A percentile compares a stretch with the other conserved stretches of the same genome.
Evolutionary conservation across 345 rosid species (phyloP).

Genomic region (Iberis pinnata): DNA sequence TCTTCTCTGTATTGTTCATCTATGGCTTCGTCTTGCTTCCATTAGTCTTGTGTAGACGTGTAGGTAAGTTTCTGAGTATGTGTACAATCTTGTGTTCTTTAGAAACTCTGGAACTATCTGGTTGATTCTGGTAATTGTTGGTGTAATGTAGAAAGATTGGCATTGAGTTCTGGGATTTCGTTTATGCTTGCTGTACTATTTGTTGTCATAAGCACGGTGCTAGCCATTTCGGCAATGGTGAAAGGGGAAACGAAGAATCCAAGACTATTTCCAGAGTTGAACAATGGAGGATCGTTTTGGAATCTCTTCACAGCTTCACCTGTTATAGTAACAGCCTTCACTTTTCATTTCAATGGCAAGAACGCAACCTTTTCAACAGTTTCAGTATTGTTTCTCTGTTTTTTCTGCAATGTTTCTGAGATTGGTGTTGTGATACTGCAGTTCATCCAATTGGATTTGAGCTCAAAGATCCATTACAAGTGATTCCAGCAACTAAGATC

Average conservation of each 20-base stretch:
- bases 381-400: neutral
- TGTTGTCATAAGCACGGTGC: conserved; percentile 55
- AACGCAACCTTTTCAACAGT: neutral
- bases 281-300: conserved; percentile 47
- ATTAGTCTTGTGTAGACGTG: conserved; percentile 50
- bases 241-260: conserved; percentile 55
- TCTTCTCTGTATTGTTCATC: conserved; percentile 46
- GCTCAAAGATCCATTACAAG: conserved; percentile 50
- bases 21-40: conserved; percentile 62
- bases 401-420: conserved; percentile 6
- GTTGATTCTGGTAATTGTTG: neutral
- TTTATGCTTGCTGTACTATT: conserved; percentile 58
- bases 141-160: conserved; percentile 21
- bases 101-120: neutral
- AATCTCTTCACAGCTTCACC: conserved; percentile 86
- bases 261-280: conserved; percentile 52
- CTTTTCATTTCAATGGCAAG: conserved; percentile 88
- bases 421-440: conserved; percentile 33
- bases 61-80: no score
- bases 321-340: conserved; percentile 85
- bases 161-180: conserved; percentile 24
- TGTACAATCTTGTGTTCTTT: no score
- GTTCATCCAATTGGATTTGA: conserved; percentile 81
- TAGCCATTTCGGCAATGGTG: conserved; percentile 52
- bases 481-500: conserved; percentile 54